Conservation (phyloP, 1,139 yeast species). For the Yarrowia galli region DNA sequence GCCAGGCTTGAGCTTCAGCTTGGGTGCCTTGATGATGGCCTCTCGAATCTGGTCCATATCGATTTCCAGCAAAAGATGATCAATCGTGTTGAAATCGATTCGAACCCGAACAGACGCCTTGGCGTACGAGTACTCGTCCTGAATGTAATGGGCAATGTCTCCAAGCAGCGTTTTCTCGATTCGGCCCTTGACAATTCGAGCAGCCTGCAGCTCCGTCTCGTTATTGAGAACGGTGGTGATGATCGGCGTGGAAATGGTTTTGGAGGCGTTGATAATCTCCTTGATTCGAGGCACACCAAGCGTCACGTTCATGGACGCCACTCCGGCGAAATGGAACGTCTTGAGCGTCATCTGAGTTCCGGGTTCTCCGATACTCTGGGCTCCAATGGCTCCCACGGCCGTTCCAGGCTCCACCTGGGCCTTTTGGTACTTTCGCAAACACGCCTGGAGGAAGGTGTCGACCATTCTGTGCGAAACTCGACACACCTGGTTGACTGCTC, state of each 20-base stretch:
- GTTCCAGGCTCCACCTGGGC: constrained; percentile 99
- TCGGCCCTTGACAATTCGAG: constrained; percentile 97
- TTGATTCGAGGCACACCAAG: constrained; percentile 99
- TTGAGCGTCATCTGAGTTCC: constrained; percentile 99
- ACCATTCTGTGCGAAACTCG: constrained; percentile 72
- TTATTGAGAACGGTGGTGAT: constrained; percentile 93
- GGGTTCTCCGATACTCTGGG: constrained; percentile 98
- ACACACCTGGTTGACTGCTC: constrained; percentile 73
- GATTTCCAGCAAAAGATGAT: constrained; percentile 86
- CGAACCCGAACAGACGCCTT: constrained; percentile 82
- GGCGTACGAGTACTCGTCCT: constrained; percentile 88
- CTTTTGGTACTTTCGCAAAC: constrained; percentile 80
- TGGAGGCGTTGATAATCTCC: constrained; percentile 97
- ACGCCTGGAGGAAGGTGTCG: constrained; percentile 72
- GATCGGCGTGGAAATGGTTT: constrained; percentile 93
- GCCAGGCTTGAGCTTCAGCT: constrained; percentile 76
- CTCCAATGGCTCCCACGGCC: constrained; percentile 99
- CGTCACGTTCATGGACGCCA: constrained; percentile 98
- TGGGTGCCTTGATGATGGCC: constrained; percentile 86
- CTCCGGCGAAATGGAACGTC: constrained; percentile 99
- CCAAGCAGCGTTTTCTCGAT: constrained; percentile 88
- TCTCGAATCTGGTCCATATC: constrained; percentile 83
- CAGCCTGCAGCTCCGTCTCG: constrained; percentile 95
- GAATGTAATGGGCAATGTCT: constrained; percentile 87
- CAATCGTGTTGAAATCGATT: constrained; percentile 84